Percentiles rank a stretch among this genome's conserved stretches.
These are phyloP conservation scores for Claviceps africana DNA, from an alignment of 2,329 filamentous ascomycete species.

Conservation along the genomic window DNA sequence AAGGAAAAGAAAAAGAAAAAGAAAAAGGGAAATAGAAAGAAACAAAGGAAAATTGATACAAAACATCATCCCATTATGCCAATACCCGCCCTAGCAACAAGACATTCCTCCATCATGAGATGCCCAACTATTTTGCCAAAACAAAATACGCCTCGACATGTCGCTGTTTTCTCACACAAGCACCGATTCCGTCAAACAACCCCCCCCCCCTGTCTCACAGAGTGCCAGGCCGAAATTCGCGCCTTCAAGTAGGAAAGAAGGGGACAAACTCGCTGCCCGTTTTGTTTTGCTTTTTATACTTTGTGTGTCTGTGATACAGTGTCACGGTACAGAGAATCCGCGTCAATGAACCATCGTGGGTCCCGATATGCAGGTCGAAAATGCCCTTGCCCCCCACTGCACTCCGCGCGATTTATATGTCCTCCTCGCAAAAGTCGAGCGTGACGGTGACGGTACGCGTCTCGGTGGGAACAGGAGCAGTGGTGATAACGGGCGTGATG, in stretches of 20 bases:
- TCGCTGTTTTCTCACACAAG: not conserved
- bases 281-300: not conserved
- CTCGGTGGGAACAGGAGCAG: constrained; percentile 24
- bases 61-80: too few species aligned
- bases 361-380: not conserved
- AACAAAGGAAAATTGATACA: too few species aligned
- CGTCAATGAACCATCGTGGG: not conserved
- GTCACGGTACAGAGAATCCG: not conserved
- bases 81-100: too few species aligned
- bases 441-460: constrained; percentile 28
- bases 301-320: not conserved
- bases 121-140: too few species aligned
- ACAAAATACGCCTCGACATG: not conserved
- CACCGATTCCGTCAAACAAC: not conserved
- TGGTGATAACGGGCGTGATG: constrained; percentile 24
- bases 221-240: not conserved
- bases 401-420: constrained; percentile 12
- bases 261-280: not conserved
- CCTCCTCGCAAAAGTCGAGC: constrained; percentile 27
- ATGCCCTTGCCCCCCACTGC: not conserved
- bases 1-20: too few species aligned
- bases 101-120: too few species aligned
- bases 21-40: not conserved
- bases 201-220: not conserved
- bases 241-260: not conserved